phyloP scores from a whole-genome alignment of 2,329 filamentous ascomycete species.

The Cercospora sojina region DNA sequence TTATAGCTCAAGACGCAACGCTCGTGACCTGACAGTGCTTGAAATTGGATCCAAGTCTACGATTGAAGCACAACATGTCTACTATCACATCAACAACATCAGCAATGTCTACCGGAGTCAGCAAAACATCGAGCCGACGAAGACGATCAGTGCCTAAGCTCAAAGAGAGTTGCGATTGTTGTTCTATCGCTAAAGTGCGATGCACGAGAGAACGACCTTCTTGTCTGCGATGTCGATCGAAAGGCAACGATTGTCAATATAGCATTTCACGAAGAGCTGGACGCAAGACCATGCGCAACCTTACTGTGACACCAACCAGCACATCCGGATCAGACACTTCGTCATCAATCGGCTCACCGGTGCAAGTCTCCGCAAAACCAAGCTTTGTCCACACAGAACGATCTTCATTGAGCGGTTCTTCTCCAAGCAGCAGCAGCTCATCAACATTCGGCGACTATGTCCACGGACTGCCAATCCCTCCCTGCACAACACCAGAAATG shows the following conservation, averaged over 20 bases:
- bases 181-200: conserved; percentile 25
- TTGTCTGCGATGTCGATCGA: conserved; percentile 26
- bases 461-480: neutral
- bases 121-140: conserved; percentile 11
- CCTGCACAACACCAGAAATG: neutral
- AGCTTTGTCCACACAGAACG: neutral
- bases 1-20: neutral
- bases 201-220: conserved; percentile 28
- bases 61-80: neutral
- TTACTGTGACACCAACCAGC: neutral
- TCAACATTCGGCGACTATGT: neutral
- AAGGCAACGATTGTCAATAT: conserved; percentile 27
- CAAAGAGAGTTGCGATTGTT: conserved; percentile 28
- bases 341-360: conserved; percentile 9
- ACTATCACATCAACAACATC: neutral
- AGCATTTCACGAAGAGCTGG: conserved; percentile 29
- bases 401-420: neutral
- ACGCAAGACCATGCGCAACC: conserved; percentile 19
- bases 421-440: neutral
- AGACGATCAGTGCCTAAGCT: conserved; percentile 16
- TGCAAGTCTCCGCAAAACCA: neutral
- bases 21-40: neutral
- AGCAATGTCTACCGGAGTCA: neutral
- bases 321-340: conserved; percentile 7
- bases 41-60: neutral